A percentile compares a stretch with the other conserved stretches of the same genome.
These are phyloP conservation scores for Mycena leptocephala DNA, from an alignment of 768 basidiomycete species.

Conservation along the genomic window DNA sequence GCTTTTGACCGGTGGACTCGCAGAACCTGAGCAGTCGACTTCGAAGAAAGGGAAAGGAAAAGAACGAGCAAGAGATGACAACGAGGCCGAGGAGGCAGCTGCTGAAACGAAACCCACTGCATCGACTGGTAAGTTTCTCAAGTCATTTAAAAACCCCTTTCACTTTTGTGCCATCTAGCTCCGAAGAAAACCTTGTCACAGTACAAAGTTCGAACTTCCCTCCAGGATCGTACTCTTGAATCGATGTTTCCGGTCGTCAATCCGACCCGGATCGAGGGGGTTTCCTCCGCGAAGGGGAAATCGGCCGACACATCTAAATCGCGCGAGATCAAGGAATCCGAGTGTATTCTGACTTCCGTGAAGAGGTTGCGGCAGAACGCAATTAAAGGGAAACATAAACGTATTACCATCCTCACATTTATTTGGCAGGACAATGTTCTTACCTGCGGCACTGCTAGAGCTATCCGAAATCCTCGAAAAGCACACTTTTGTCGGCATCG, in stretches of 20 bases:
- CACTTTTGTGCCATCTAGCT: conserved; percentile 24
- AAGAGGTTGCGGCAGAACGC: conserved; percentile 73
- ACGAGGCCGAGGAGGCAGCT: conserved; percentile 49
- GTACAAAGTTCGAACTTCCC: conserved; percentile 93
- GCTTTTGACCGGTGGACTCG: conserved; percentile 69
- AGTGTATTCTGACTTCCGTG: conserved; percentile 86
- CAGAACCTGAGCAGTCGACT: conserved; percentile 44
- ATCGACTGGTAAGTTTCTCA: conserved; percentile 8
- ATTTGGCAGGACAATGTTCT: not conserved
- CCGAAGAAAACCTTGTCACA: conserved; percentile 79
- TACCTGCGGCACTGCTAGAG: conserved; percentile 59
- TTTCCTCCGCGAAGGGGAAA: conserved; percentile 37
- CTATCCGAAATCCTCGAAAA: conserved; percentile 88
- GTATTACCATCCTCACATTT: conserved; percentile 61
- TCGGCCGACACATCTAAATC: conserved; percentile 47
- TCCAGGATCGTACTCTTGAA: conserved; percentile 91
- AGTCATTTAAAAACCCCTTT: not conserved
- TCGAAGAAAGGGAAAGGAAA: conserved; percentile 61
- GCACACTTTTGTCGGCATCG: conserved; percentile 94
- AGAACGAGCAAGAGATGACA: conserved; percentile 42
- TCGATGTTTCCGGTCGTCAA: conserved; percentile 90
- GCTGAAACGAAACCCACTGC: conserved; percentile 20
- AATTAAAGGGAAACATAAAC: conserved; percentile 74
- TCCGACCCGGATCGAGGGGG: conserved; percentile 60
- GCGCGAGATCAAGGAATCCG: conserved; percentile 80